Evolutionary conservation across 2,329 filamentous ascomycete genomes (phyloP), one percentile per base, ranked within the genome.

Genomic region (Diplodia sapinea): DNA sequence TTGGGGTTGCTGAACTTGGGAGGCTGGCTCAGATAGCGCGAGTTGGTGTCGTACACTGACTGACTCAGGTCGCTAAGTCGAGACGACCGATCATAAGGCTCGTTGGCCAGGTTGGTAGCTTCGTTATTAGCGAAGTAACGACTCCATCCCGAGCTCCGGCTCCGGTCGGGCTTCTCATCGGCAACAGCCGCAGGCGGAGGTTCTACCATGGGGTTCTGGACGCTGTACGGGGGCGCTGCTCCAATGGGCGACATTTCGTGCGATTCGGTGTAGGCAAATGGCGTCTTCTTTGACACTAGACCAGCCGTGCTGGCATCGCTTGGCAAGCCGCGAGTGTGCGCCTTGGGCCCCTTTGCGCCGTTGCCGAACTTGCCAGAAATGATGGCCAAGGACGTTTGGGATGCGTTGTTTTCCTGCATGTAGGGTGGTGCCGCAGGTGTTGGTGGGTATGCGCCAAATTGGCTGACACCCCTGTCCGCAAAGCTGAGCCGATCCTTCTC

Each of bases 91-190:
- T 75, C 88, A 8, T 91, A 81, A 29, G 90, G 85, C 73, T 89
- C 89, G 67, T 89, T 79, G 8, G 88, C 77, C 6, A 81, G 74
- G 66, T 81, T 79, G 5, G 79, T 81, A n/a, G 78, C 86, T 71
- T 89, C 91, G 65, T 90, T 90, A 62, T 89, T 89, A 15, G 89
- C 91, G 86, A 91, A 93, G 78, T 92, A 93, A 65, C 87, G 82
- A 77, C 91, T 92, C 90, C 90, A 93, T 56, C 90, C 90, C 12
- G 90, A 92, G 74, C 89, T 91, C 23, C 79, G 77, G 67, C 75
- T 79, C 70, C 77, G 73, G 31, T 55, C 33, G 31, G 50, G 52
- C 63, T 47, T 54, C 26, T 65, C 47, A 31, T 71, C 71, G 54
- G 70, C 54, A 40, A 74, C 72, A 20, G 69, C 70, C 5, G 62